A percentile compares a stretch with the other conserved stretches of the same genome.
phyloP scores from a whole-genome alignment of 805 yeast genomes.

The Teunomyces tritomae region DNA sequence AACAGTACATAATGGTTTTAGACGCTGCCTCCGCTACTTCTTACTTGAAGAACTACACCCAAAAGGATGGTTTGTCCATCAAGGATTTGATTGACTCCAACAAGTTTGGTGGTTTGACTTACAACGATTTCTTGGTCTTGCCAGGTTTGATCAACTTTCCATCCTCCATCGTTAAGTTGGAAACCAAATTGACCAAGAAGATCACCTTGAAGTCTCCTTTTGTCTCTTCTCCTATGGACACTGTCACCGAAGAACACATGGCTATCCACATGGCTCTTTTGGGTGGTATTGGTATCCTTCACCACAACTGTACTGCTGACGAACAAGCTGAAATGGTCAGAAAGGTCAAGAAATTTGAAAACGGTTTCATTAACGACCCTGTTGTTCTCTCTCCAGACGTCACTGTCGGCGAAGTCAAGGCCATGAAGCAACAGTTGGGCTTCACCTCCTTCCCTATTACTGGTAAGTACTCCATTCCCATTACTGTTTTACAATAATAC shows the following conservation, averaged over 20 bases:
- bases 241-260: constrained; percentile 96
- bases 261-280: constrained; percentile 97
- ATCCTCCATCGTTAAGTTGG: constrained; percentile 71
- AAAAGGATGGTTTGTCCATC: constrained; percentile 83
- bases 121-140: constrained; percentile 91
- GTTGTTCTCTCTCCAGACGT: constrained; percentile 73
- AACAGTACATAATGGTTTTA: constrained; percentile 28
- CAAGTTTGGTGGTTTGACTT: constrained; percentile 92
- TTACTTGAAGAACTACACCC: constrained; percentile 59
- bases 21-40: constrained; percentile 61
- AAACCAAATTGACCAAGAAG: constrained; percentile 85
- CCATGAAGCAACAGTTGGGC: constrained; percentile 69
- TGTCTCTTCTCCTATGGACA: constrained; percentile 98
- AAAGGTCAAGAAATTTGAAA: constrained; percentile 94
- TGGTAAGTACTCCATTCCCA: constrained; percentile 64
- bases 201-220: constrained; percentile 92
- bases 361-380: constrained; percentile 95
- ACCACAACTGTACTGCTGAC: constrained; percentile 94
- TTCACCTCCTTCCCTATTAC: constrained; percentile 99
- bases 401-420: constrained; percentile 79
- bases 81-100: constrained; percentile 85
- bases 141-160: constrained; percentile 95
- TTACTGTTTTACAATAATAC: not conserved
- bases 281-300: constrained; percentile 98
- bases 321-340: constrained; percentile 98